Evolutionary conservation across 768 basidiomycete species (phyloP), one percentile per base, ranked within the genome.

Genomic region (Dentipellis sp.): DNA sequence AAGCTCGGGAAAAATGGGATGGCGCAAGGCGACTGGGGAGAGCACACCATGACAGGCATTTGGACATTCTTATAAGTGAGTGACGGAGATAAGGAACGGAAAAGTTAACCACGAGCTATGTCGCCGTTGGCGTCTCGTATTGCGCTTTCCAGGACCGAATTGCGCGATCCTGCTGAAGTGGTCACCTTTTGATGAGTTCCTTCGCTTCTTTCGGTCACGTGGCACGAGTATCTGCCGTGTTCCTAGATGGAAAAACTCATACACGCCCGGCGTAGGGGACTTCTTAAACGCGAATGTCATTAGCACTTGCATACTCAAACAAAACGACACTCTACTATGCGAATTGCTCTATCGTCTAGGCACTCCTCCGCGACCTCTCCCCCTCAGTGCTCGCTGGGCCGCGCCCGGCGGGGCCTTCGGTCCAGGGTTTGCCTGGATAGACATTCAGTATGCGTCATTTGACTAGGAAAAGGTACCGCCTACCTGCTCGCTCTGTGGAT

Each of bases 401-500:
- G 91, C 75, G n/a, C 93, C 94, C n/a, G 91, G 86, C 12, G 94
- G 93, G 45, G 90, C 90, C 63, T 77, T 83, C 17, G 94, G 94
- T n/a, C 94, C 94, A 22, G 91, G 66, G 63, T 84, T 83, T 72
- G 77, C 79, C 91, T 92, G 60, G 11, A 52, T 22, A 22, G 56
- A 52, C 42, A 39, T 54, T 40, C 12, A 50, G 39, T 50, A 52
- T 21, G 42, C 22, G 34, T 17, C 35, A 17, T 42, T 16, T 46
- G 54, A 29, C 56, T 35, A 1, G 76, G 29, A 29, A 29, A 29
- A 29, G 29, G 29, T 29, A 29, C 29, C 29, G 29, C 87, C 64
- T 71, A 94, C 94, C 65, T 82, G 78, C 79, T 95, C 93, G 66
- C 88, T 92, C 68, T 95, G 92, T 2, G 95, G 95, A 67, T 93